Conservation (phyloP, 129 eudicot genomes). For the Flaveria bidentis region DNA sequence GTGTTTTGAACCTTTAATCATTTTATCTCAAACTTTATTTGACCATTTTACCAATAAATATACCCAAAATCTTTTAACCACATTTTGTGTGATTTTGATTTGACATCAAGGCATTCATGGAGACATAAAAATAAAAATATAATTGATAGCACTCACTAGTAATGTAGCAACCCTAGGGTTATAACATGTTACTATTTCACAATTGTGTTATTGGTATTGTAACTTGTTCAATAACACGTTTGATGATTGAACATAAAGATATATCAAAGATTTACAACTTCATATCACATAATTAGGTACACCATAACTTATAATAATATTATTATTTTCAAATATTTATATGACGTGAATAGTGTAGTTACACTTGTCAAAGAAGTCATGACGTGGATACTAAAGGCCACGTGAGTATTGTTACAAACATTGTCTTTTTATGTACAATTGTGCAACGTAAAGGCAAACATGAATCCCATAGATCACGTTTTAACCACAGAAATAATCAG, state of each 20-base stretch:
- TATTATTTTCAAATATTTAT: neutral
- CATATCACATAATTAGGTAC: neutral
- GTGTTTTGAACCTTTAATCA: neutral
- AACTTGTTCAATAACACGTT: neutral
- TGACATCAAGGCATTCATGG: neutral
- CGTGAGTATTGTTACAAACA: neutral
- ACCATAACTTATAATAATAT: neutral
- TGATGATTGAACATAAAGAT: neutral
- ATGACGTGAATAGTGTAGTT: neutral
- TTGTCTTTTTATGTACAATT: neutral
- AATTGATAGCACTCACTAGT: neutral
- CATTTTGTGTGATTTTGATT: conserved; percentile 10
- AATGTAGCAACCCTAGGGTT: neutral
- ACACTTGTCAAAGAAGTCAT: neutral
- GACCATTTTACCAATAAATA: neutral
- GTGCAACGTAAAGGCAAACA: neutral
- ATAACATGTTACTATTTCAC: neutral
- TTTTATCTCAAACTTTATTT: neutral
- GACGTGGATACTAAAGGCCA: too few species aligned
- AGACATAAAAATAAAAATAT: neutral
- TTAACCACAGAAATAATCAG: neutral
- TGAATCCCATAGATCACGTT: neutral
- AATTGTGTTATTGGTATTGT: neutral
- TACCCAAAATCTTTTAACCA: neutral
- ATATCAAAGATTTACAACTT: neutral